Evolutionary conservation across 805 yeast species (phyloP), one percentile per base, ranked within the genome.

Genomic region (Cyberlindnera lachancei): DNA sequence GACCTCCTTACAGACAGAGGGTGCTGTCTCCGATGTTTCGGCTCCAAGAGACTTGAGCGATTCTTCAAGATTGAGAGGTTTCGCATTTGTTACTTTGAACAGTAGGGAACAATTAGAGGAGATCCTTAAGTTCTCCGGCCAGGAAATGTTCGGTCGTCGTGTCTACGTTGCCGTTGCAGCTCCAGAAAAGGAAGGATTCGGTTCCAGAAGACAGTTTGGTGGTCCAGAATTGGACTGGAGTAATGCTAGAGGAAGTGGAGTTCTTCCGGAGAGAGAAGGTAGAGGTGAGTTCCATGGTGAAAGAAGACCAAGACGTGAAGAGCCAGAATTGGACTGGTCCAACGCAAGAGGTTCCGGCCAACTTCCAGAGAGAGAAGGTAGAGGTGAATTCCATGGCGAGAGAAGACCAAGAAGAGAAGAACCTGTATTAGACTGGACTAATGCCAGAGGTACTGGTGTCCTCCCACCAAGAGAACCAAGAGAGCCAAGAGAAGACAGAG

Each of bases 81-180:
- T 78, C 53, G 96, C 94, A 19, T 90, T 86, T 57, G 77, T 90
- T 39, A 87, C 88, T 44, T 85, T 79, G 52, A 78, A 70, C 46
- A 73, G 83, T 35, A 77, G 76, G 52, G 88, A 81, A 36, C 84
- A 79, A 46, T 72, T 90, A 47, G 86, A 75, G 37, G 63, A 70
- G 38, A 82, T 95, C 27, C 63, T 92, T 46, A 69, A 73, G 33
- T 70, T 79, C 52, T 70, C 81, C 46, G 87, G 81, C 50, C 73
- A 74, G 36, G 70, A 75, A 45, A 71, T 81, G 42, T 75, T 70
- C 55, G 84, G 81, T 45, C 87, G 90, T 56, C 65, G 75, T 29
- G 71, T 75, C 41, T 70, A 82, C 38, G 69, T 77, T 31, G 81
- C 84, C 37, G 96, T 87, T 53, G 92, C 92, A 49, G 96, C 87